Conservation (phyloP, 2,329 filamentous ascomycete species). For the Monilinia fructigena region DNA sequence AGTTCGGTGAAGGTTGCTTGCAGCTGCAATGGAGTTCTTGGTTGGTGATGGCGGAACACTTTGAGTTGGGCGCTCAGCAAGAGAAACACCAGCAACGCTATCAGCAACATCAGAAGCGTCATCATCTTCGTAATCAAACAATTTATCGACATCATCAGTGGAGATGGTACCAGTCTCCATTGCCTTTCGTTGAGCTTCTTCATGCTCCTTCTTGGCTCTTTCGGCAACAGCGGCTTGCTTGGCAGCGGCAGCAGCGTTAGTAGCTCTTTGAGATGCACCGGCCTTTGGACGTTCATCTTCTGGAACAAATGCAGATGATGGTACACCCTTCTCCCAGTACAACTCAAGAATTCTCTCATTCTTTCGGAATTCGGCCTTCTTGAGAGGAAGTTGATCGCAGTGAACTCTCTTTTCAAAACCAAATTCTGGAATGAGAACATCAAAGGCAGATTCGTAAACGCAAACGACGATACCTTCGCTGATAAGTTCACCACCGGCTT, state of each 20-base stretch:
- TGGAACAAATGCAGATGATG: slow-evolving; percentile 91
- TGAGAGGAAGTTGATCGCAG: slow-evolving; percentile 93
- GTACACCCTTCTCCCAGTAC: slow-evolving; percentile 99
- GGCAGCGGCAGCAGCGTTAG: slow-evolving; percentile 72
- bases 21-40: slow-evolving; percentile 65
- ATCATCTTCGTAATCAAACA: slow-evolving; percentile 93
- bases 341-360: slow-evolving; percentile 91
- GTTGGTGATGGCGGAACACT: slow-evolving; percentile 91
- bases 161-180: slow-evolving; percentile 94
- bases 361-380: slow-evolving; percentile 99
- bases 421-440: slow-evolving; percentile 96
- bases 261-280: slow-evolving; percentile 68
- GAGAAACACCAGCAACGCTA: slow-evolving; percentile 84
- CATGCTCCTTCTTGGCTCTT: slow-evolving; percentile 77
- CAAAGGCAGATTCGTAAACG: slow-evolving; percentile 98
- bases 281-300: slow-evolving; percentile 95
- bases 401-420: slow-evolving; percentile 99
- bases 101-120: slow-evolving; percentile 81
- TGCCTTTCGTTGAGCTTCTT: slow-evolving; percentile 88
- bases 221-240: slow-evolving; percentile 80
- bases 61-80: slow-evolving; percentile 86
- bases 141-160: slow-evolving; percentile 87
- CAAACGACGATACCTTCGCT: slow-evolving; percentile 94
- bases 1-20: slow-evolving; percentile 75
- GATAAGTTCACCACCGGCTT: slow-evolving; percentile 86